These are phyloP conservation scores for Entamoeba nuttalli DNA, from an alignment of 208 protist genomes.

Conservation along the genomic window DNA sequence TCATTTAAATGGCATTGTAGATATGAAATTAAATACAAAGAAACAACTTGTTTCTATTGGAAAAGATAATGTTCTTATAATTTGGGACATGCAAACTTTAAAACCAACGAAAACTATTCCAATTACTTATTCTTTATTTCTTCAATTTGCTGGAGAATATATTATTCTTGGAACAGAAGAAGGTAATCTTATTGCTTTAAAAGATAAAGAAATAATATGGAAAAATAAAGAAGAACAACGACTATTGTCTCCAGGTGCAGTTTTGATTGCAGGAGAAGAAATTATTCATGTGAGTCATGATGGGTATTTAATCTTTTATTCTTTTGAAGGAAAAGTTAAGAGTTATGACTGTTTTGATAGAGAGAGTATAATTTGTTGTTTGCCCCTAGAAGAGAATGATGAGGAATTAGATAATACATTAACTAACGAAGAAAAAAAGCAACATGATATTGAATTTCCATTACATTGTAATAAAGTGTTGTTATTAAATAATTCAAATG, in stretches of 20 bases:
- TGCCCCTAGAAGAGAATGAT: background rate
- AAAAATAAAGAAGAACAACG: background rate
- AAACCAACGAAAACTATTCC: background rate
- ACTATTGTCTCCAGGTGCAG: background rate
- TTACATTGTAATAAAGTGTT: background rate
- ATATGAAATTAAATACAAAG: background rate
- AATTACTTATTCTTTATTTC: background rate
- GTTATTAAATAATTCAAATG: background rate
- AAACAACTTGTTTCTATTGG: background rate
- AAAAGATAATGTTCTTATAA: background rate
- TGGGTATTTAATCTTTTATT: background rate
- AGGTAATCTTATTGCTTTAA: background rate
- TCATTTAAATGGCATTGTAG: background rate
- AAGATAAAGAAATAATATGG: background rate
- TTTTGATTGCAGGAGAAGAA: background rate
- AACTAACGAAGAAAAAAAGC: background rate
- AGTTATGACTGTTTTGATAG: background rate
- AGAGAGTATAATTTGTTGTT: background rate
- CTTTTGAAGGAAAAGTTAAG: background rate
- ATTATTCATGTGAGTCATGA: background rate
- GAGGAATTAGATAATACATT: background rate
- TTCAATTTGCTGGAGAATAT: background rate
- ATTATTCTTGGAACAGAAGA: background rate
- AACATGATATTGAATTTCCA: background rate
- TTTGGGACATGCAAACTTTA: background rate